Conservation (phyloP, 176 grass and related monocot genomes). For the Puya raimondii region DNA sequence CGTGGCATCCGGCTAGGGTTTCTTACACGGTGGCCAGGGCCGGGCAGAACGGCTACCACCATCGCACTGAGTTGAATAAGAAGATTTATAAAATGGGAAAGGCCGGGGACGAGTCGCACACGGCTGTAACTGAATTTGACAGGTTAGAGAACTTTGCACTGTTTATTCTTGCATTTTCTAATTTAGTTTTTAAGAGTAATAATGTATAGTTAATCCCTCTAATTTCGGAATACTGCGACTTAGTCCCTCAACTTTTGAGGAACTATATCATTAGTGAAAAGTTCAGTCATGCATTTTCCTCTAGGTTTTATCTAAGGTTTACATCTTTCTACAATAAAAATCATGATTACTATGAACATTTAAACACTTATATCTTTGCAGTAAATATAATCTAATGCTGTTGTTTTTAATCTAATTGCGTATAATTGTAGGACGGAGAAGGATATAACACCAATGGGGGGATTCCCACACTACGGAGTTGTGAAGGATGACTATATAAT, state of each 20-base stretch:
- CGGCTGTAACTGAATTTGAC: conserved; percentile 63
- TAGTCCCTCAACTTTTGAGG: not conserved
- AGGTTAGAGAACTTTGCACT: conserved; percentile 20
- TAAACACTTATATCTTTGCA: not conserved
- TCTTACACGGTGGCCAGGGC: conserved; percentile 94
- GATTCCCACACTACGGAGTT: conserved; percentile 86
- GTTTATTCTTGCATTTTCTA: too few relatives aligned
- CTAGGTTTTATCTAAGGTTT: too few relatives aligned
- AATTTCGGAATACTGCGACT: not conserved
- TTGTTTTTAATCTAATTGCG: not conserved
- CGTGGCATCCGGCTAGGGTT: conserved; percentile 91
- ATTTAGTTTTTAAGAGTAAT: too few relatives aligned
- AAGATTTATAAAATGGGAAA: conserved; percentile 93
- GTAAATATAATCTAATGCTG: not conserved
- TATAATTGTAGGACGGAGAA: conserved; percentile 71
- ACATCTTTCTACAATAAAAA: too few relatives aligned
- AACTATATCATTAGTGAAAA: not conserved
- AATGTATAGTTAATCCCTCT: not conserved
- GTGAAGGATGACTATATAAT: conserved; percentile 88
- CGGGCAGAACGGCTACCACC: conserved; percentile 92
- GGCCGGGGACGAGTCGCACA: conserved; percentile 58
- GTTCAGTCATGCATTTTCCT: not conserved
- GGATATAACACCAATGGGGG: conserved; percentile 95
- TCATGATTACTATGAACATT: not conserved
- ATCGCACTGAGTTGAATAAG: conserved; percentile 92